These are phyloP conservation scores for Conringia planisiliqua DNA, from an alignment of 345 rosid genomes.

Conservation along the genomic window DNA sequence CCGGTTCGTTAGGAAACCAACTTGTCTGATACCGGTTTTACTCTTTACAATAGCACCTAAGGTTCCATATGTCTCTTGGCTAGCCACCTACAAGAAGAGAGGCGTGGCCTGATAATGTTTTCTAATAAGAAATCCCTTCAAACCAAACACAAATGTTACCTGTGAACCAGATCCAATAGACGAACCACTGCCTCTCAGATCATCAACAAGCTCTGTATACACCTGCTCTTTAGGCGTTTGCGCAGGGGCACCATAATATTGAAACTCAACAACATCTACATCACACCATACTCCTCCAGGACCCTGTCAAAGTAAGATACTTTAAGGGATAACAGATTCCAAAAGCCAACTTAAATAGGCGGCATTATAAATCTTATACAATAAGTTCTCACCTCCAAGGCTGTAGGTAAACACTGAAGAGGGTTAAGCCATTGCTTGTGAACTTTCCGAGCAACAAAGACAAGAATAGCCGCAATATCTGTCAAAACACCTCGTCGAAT, in stretches of 20 bases:
- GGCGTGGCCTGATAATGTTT: background rate
- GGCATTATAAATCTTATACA: no score
- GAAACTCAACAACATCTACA: conserved; percentile 83
- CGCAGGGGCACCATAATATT: conserved; percentile 82
- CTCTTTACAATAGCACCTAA: conserved; percentile 86
- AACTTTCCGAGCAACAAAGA: conserved; percentile 78
- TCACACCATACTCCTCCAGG: conserved; percentile 94
- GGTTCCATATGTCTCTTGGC: conserved; percentile 86
- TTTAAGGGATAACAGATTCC: no score
- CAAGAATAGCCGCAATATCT: conserved; percentile 70
- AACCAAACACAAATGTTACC: no score
- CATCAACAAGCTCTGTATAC: conserved; percentile 70
- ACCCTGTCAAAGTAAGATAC: conserved; percentile 40
- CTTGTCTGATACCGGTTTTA: conserved; percentile 59
- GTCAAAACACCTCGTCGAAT: conserved; percentile 62
- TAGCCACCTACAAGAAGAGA: conserved; percentile 50
- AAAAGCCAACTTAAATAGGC: no score
- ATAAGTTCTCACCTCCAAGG: background rate
- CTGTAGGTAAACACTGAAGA: conserved; percentile 60
- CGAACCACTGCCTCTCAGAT: conserved; percentile 59
- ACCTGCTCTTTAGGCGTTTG: conserved; percentile 75
- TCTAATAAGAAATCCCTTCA: no score
- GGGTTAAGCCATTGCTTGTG: conserved; percentile 81
- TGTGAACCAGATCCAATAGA: conserved; percentile 78
- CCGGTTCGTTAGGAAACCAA: conserved; percentile 76